Evolutionary conservation across 306 rosid species (phyloP), one percentile per base, ranked within the genome.

Genomic region (Glycine soja): DNA sequence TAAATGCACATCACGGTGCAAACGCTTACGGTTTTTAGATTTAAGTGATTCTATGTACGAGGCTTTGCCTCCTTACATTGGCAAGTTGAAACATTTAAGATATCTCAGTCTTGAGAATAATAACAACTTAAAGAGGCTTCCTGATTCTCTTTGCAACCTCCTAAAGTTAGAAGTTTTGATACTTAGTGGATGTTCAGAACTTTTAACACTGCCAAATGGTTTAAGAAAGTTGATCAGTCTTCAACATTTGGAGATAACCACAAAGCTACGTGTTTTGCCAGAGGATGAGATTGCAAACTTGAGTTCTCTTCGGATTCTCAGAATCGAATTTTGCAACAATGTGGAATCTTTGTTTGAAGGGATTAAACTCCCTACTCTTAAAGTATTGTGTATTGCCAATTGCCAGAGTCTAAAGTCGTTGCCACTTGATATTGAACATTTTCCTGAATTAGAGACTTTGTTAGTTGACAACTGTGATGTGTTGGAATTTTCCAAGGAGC

Each of bases 71-170:
- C 16, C 2, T 2, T 76, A 32, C 50, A 48, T 76, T 50, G 63
- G 63, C 10, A 63, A 76, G 74, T 15, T 80, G 74, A 64, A 38
- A 30, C 74, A 38, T 73, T 42, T 80, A 63, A 63, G 10, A 6
- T 15, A 40, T 86, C 56, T 81, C 11, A 52, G 61, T n/a, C 69
- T 81, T 14, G 36, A 7, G 10, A n/a, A 12, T 14, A 86, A 59
- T 48, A 58, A 12, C 16, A 32, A 74, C 43, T 16, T 77, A 48
- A 78, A 84, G 85, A 73, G 51, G 59, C 77, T 63, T 53, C 87
- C 87, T 3, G 30, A 57, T 51, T 84, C 82, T 61, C 42, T 81
- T 36, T 86, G 88, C 51, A 64, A 61, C 68, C 83, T 86, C 24
- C 84, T 24, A 24, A 81, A 67, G 32, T 75, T 86, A 75, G 82